A percentile compares a stretch with the other conserved stretches of the same genome.
Evolutionary conservation across 2,329 filamentous ascomycete genomes (phyloP).

Genomic region (Hymenoscyphus occultus): DNA sequence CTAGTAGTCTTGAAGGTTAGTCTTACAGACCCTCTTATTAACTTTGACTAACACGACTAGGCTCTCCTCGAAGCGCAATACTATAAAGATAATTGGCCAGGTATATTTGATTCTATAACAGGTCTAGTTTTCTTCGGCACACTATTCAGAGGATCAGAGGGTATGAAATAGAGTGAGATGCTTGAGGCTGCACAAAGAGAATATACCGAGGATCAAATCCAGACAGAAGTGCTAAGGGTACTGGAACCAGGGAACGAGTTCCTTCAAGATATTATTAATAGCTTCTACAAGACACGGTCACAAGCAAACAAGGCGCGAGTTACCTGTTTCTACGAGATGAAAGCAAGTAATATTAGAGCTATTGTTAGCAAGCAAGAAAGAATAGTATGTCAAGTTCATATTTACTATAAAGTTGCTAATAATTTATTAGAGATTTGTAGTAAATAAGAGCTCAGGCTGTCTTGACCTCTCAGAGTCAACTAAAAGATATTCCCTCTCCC

Average conservation of each 20-base stretch:
- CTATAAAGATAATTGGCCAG: background rate
- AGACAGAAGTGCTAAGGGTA: background rate
- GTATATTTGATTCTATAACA: background rate
- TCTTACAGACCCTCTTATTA: too few relatives aligned
- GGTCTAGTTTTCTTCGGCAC: background rate
- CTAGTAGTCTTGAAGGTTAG: too few relatives aligned
- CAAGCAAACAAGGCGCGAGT: constrained; percentile 1
- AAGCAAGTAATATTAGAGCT: background rate
- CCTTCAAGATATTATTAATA: background rate
- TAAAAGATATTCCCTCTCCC: too few relatives aligned
- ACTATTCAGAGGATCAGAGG: background rate
- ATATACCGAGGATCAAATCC: background rate
- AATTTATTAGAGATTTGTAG: too few relatives aligned
- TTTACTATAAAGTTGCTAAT: too few relatives aligned
- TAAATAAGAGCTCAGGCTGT: too few relatives aligned
- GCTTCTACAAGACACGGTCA: background rate
- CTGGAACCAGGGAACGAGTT: background rate
- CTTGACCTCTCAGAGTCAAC: too few relatives aligned
- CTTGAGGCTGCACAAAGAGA: background rate
- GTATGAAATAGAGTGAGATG: constrained; percentile 1
- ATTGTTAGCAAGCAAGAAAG: background rate
- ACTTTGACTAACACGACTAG: too few relatives aligned
- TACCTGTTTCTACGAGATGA: background rate
- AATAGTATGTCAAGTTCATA: background rate
- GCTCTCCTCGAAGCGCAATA: too few relatives aligned